Base-by-base conservation (phyloP, 108 stramenopile species). In the Mayamaea pseudoterrestris region DNA sequence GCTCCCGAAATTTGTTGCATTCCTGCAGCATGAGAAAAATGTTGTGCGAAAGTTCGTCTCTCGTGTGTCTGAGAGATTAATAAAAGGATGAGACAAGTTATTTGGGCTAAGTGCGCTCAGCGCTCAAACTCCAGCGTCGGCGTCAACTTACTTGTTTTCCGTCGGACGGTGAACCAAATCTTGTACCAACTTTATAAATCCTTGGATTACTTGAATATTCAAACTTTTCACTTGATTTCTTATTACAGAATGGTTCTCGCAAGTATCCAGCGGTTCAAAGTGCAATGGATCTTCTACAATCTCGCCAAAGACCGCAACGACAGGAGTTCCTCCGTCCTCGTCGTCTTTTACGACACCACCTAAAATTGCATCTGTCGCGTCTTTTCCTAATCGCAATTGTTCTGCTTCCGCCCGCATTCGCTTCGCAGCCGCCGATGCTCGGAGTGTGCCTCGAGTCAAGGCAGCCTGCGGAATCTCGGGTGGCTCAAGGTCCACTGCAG, bases 1-100 rank as follows among this genome's bases (percentile, higher is more conserved):
- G 88, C 53, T 90, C 88, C 5, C 88, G 63, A 57, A 90, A 85
- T 61, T 90, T 90, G 56, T 90, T 90, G 42, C 81, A 78, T 68
- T 85, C 83, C 60, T 90, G 78, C 23, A 90, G 44, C 80, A 90
- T 85, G 5, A 85, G 66, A 59, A 84, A 84, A 0, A 85, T 44
- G 44, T 83, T 83, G 62, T 90, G 81, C 14, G 78, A 72, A 1
- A 90, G 60, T 53, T 85, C 80, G 53, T 90, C 83, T 21, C 83
- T 61, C 21, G 59, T 45, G 53, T 73, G 73, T 47, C 77, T 86
- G 39, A 41, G 3, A 13, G n/a, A 13, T 23, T 22, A 53, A 12
- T 27, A 27, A 28, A 50, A 37, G 14, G 22, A 61, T 12, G 18
- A 40, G 17, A 52, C 16, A 41, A 39, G 12, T 8, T 41, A 17